Evolutionary conservation across 495 filamentous ascomycete genomes (phyloP), one percentile per base, ranked within the genome.

Genomic region (Hypoxylon cercidicola): DNA sequence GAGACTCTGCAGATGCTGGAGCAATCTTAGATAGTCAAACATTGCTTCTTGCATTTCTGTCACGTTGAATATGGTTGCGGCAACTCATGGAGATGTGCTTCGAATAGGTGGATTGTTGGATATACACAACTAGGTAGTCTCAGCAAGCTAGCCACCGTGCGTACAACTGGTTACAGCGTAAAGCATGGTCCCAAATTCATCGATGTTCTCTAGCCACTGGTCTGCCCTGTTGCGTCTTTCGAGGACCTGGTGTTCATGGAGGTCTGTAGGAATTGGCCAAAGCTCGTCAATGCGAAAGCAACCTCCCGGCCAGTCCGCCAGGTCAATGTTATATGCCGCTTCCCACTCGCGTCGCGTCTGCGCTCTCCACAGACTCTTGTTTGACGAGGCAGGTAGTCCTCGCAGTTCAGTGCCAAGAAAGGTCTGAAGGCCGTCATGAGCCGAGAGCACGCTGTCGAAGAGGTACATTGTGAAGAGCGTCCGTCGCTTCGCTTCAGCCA

Each of bases 131-230:
- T 16, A 15, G n/a, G 39, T 16, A 41, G 7, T 7, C 25, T 28
- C 25, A 3, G 25, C 25, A 40, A 30, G 23, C 64, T 34, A 69
- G 18, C 61, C 60, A 8, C 66, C 79, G 59, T 81, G 79, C 12
- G 79, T 82, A 55, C 74, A 79, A 13, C 70, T 72, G 1, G 75
- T 79, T 10, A 80, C 77, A 0, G 80, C 74, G 53, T 77, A 82
- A n/a, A 83, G 66, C 80, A 82, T 81, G 0, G 74, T 80, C 19
- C 80, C 81, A 69, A 73, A 83, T 61, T 80, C 78, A 60, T 83
- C 80, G 13, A 82, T 47, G 23, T 72, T 66, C 52, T 79, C 75
- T 9, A 82, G 58, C 80, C 81, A 82, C 5, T 52, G 72, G 54
- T 82, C 77, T 1, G 80, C 77, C 61, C 78, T 66, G 1, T 49